phyloP scores from a whole-genome alignment of 148 eudicot species.

The Rheum nobile region DNA sequence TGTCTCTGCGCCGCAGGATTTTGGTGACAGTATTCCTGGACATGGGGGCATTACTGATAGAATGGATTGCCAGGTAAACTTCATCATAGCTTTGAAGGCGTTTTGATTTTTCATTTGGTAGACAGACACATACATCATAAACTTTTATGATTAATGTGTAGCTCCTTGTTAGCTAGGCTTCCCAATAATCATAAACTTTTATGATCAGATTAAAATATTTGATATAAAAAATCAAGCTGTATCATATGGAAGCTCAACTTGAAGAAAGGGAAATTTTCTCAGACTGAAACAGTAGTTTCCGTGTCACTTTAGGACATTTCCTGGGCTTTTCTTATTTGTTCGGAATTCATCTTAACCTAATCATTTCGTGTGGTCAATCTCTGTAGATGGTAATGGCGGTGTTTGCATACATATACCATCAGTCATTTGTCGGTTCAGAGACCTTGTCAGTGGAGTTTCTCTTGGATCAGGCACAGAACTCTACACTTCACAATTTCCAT shows the following conservation, averaged over 20 bases:
- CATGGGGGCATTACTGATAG: conserved; percentile 97
- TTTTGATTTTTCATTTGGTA: not conserved
- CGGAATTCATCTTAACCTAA: not conserved
- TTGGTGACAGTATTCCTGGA: conserved; percentile 98
- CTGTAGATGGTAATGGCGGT: conserved; percentile 51
- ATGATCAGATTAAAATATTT: not conserved
- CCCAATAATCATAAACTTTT: not conserved
- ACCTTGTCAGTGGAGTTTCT: conserved; percentile 33
- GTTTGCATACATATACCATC: conserved; percentile 49
- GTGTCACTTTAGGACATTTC: too few relatives aligned
- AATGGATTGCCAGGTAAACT: conserved; percentile 97
- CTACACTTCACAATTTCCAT: not conserved
- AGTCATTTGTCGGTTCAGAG: conserved; percentile 37
- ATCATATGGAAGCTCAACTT: not conserved
- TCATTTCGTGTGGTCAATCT: not conserved
- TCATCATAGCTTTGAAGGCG: not conserved
- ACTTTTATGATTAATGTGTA: not conserved
- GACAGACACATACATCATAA: not conserved
- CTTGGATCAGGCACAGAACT: conserved; percentile 29
- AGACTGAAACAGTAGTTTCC: not conserved
- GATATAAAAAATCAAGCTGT: not conserved
- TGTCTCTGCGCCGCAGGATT: conserved; percentile 42
- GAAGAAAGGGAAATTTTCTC: not conserved
- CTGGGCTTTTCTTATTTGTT: too few relatives aligned
- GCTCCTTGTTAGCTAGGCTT: not conserved